These are phyloP conservation scores for Debaryomyces prosopidis DNA, from an alignment of 805 yeast species.

Conservation along the genomic window DNA sequence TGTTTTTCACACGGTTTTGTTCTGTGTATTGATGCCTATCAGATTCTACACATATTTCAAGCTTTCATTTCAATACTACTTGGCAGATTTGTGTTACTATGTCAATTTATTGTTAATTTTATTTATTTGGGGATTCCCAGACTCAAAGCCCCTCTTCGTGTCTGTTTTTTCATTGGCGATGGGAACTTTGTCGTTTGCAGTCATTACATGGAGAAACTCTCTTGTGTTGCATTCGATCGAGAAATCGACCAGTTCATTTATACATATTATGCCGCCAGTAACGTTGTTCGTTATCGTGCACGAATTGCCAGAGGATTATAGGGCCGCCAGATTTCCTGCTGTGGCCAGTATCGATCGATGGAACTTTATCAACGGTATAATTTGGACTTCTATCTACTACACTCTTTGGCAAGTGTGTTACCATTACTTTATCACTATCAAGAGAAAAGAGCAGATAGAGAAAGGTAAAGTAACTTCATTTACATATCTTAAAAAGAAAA, in stretches of 20 bases:
- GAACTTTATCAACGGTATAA: constrained; percentile 68
- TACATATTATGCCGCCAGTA: constrained; percentile 88
- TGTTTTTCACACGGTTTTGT: constrained; percentile 63
- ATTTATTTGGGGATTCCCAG: constrained; percentile 83
- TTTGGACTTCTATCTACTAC: constrained; percentile 80
- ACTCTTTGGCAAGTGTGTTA: constrained; percentile 87
- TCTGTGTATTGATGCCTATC: constrained; percentile 73
- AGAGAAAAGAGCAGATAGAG: constrained; percentile 74
- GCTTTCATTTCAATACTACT: constrained; percentile 75
- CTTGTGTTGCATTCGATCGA: constrained; percentile 89
- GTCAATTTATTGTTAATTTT: constrained; percentile 70
- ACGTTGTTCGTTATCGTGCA: constrained; percentile 86
- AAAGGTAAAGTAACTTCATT: constrained; percentile 88
- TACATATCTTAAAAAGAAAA: constrained; percentile 74
- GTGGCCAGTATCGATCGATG: constrained; percentile 65
- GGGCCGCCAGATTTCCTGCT: constrained; percentile 73
- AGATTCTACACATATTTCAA: constrained; percentile 81
- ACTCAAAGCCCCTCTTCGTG: constrained; percentile 69
- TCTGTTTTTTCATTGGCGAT: constrained; percentile 83
- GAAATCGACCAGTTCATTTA: constrained; percentile 87
- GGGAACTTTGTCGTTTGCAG: constrained; percentile 92
- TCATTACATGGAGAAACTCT: constrained; percentile 93
- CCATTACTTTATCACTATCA: constrained; percentile 88
- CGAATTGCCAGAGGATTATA: constrained; percentile 55
- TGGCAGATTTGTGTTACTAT: constrained; percentile 93